Conservation (phyloP, 352 stramenopile genomes). For the Globisporangium sylvaticum region DNA sequence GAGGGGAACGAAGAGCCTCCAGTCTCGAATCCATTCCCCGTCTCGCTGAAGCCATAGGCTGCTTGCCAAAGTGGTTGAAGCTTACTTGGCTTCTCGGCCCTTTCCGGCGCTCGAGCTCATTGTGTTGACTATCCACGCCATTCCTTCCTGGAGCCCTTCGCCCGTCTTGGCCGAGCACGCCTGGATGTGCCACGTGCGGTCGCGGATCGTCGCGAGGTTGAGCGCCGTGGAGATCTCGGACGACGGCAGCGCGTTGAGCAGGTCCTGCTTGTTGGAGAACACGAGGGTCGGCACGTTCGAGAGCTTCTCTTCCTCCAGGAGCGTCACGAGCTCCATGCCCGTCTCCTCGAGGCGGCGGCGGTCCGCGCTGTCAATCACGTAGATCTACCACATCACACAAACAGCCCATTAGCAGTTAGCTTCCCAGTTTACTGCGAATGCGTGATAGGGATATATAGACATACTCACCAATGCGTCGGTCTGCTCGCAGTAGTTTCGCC, state of each 20-base stretch:
- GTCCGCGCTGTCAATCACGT: slow-evolving; percentile 95
- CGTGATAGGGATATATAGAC: neutral
- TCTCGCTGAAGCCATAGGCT: neutral
- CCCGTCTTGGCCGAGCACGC: slow-evolving; percentile 88
- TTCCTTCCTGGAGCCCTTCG: slow-evolving; percentile 86
- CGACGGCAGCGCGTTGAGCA: slow-evolving; percentile 89
- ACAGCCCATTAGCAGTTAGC: neutral
- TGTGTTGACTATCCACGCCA: slow-evolving; percentile 87
- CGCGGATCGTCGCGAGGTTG: slow-evolving; percentile 85
- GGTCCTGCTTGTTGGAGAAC: slow-evolving; percentile 96
- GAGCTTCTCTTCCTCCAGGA: slow-evolving; percentile 94
- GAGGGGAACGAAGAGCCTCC: neutral
- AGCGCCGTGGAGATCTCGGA: slow-evolving; percentile 90
- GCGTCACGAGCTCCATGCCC: slow-evolving; percentile 89
- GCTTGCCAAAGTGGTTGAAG: no score
- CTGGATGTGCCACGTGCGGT: slow-evolving; percentile 90
- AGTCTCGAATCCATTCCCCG: neutral
- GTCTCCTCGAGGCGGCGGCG: slow-evolving; percentile 90
- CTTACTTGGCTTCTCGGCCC: slow-evolving; percentile 70
- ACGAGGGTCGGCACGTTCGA: slow-evolving; percentile 91
- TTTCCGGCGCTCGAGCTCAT: slow-evolving; percentile 47
- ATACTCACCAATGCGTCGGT: slow-evolving; percentile 86
- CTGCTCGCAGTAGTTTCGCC: slow-evolving; percentile 99
- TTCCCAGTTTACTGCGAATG: neutral
- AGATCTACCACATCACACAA: slow-evolving; percentile 53